These are phyloP conservation scores for Cnidoscolus chayamansa DNA, from an alignment of 441 rosid genomes.

Conservation along the genomic window DNA sequence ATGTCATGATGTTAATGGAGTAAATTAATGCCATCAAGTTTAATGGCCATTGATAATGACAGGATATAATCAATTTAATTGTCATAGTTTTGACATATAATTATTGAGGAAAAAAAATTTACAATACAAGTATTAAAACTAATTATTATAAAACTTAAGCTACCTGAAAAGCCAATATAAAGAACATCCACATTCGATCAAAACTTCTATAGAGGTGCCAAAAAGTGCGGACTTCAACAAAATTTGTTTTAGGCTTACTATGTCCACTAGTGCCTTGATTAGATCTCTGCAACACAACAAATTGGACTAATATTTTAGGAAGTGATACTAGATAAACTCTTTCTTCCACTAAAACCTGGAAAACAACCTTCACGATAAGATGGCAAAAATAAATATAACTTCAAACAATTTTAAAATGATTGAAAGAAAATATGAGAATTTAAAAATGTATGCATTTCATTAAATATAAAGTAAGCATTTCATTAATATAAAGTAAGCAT, in stretches of 20 bases:
- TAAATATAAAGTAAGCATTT: not conserved
- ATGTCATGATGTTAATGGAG: too few relatives aligned
- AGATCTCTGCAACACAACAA: slow-evolving; percentile 46
- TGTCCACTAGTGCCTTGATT: slow-evolving; percentile 49
- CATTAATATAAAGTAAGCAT: not conserved
- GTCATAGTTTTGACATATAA: too few relatives aligned
- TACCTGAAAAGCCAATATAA: slow-evolving; percentile 87
- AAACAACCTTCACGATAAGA: not conserved
- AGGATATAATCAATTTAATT: too few relatives aligned
- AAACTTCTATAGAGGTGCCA: slow-evolving; percentile 92
- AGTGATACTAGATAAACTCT: slow-evolving; percentile 5
- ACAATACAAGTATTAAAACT: not conserved
- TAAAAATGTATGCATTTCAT: not conserved
- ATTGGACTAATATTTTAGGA: not conserved
- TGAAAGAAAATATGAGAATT: not conserved
- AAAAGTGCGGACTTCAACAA: slow-evolving; percentile 99
- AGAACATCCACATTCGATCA: slow-evolving; percentile 97
- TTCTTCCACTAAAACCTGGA: not conserved
- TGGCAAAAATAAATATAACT: slow-evolving; percentile 2
- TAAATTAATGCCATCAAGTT: too few relatives aligned
- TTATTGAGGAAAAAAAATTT: too few relatives aligned
- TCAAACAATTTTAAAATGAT: not conserved
- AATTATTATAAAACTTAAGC: slow-evolving; percentile 16
- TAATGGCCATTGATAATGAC: too few relatives aligned
- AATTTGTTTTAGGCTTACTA: slow-evolving; percentile 85